phyloP scores from a whole-genome alignment of 1,284 basidiomycete genomes.

The Agroathelia rolfsii region DNA sequence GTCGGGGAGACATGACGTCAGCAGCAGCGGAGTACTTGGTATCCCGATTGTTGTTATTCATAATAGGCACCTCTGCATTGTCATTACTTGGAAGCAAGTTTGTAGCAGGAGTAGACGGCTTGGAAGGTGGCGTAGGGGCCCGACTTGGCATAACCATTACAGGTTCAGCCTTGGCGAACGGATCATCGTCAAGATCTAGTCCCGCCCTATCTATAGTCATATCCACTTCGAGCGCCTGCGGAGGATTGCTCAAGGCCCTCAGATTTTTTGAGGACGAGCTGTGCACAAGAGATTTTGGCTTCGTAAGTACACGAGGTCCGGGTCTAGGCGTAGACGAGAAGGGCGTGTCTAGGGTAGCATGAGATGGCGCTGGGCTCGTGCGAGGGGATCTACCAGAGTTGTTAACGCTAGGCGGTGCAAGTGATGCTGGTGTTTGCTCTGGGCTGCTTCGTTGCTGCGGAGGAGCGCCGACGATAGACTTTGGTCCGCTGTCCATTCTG shows the following conservation, averaged over 20 bases:
- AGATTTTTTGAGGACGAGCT: conserved; percentile 12
- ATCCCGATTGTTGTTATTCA: background rate
- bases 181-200: conserved; percentile 39
- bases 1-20: conserved; percentile 20
- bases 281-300: conserved; percentile 15
- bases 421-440: too few species aligned
- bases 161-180: conserved; percentile 44
- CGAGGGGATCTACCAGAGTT: too few species aligned
- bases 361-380: too few species aligned
- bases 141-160: conserved; percentile 27
- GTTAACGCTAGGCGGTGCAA: too few species aligned
- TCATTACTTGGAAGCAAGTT: background rate
- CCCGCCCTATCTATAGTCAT: conserved; percentile 11
- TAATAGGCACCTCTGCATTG: conserved; percentile 6
- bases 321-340: conserved; percentile 4
- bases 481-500: too few species aligned
- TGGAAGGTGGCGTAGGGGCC: background rate
- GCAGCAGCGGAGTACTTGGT: too few species aligned
- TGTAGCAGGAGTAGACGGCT: background rate
- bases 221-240: conserved; percentile 11
- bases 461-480: too few species aligned
- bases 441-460: too few species aligned
- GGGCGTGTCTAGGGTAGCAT: too few species aligned
- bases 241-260: conserved; percentile 4
- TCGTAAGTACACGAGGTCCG: conserved; percentile 12